Evolutionary conservation across 306 rosid species (phyloP).

Genomic region (Dalbergia cochinchinensis): DNA sequence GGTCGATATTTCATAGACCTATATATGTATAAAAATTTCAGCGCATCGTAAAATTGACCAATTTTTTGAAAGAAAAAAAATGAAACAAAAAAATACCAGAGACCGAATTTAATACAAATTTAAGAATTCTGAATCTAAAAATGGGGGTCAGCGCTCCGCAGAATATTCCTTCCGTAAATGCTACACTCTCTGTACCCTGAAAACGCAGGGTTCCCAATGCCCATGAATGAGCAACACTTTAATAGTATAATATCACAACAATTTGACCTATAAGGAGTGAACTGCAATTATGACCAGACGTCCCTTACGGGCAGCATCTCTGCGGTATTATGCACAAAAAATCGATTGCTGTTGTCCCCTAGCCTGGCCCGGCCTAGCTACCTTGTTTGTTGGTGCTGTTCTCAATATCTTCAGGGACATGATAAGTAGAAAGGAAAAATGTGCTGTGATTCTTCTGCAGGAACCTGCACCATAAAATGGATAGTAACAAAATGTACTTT

Average conservation of each 20-base stretch:
- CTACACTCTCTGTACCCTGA: slow-evolving; percentile 14
- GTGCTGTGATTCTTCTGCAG: slow-evolving; percentile 65
- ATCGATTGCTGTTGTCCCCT: slow-evolving; percentile 18
- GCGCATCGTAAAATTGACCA: too few relatives aligned
- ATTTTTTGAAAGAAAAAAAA: too few relatives aligned
- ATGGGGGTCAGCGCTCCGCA: slow-evolving; percentile 19
- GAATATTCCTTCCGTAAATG: slow-evolving; percentile 27
- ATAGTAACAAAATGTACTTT: slow-evolving; percentile 11
- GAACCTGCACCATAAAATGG: slow-evolving; percentile 66
- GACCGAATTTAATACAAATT: not conserved
- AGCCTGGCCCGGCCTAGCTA: slow-evolving; percentile 40
- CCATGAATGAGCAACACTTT: slow-evolving; percentile 8
- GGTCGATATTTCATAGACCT: not conserved
- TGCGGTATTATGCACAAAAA: slow-evolving; percentile 44
- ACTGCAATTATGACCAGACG: slow-evolving; percentile 31
- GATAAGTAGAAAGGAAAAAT: slow-evolving; percentile 75
- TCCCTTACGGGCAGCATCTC: slow-evolving; percentile 36
- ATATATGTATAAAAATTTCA: too few relatives aligned
- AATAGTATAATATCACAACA: not conserved
- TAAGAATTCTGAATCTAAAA: slow-evolving; percentile 35
- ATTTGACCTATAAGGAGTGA: slow-evolving; percentile 10
- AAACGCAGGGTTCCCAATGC: slow-evolving; percentile 22
- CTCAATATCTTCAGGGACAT: slow-evolving; percentile 66
- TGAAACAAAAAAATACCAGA: too few relatives aligned
- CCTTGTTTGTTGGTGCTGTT: slow-evolving; percentile 61